Base-by-base conservation (phyloP, 805 yeast species). In the Zygoascus ofunaensis region DNA sequence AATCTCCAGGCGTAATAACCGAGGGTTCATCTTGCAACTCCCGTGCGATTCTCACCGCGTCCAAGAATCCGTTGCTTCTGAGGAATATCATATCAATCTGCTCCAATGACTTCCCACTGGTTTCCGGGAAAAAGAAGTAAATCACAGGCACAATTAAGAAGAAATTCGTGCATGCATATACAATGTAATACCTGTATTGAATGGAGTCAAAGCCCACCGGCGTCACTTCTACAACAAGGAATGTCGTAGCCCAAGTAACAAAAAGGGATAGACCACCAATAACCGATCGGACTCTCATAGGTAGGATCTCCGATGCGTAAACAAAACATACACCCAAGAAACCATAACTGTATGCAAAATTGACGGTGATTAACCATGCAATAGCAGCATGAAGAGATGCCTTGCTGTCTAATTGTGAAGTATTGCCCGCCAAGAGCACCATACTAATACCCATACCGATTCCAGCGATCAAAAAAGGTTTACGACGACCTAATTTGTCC, bases 121-220 rank as follows among this genome's bases (percentile, higher is more conserved):
- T 70, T 49, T 72, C 75, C 8, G 76, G 76, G 28, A 40, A 21
- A 33, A 69, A 56, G 50, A 70, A 60, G 52, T 59, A 70, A 7
- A 68, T 57, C 18, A 64, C 54, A n/a, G 74, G 73, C 21, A 67
- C 49, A 56, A 70, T 45, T 21, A 47, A 22, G 24, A 43, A 48
- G 14, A 41, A 19, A 30, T 49, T 49, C 34, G 43, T 28, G 15
- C 34, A 33, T 7, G 50, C 52, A 22, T 39, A 44, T 73, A 79
- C 86, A 14, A 92, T 87, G 58, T 83, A 86, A 62, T 95, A 94
- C 54, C 79, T 83, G 2, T 85, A 74, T 46, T 74, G 77, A 66
- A 86, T 79, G 0, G 83, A 24, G 39, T 44, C 41, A 17, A 44
- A 39, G 3, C 42, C 47, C 12, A 44, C 47, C 12, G 47, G 43